Base-by-base conservation (phyloP, 2,329 filamentous ascomycete genomes). In the Colletotrichum simmondsii region DNA sequence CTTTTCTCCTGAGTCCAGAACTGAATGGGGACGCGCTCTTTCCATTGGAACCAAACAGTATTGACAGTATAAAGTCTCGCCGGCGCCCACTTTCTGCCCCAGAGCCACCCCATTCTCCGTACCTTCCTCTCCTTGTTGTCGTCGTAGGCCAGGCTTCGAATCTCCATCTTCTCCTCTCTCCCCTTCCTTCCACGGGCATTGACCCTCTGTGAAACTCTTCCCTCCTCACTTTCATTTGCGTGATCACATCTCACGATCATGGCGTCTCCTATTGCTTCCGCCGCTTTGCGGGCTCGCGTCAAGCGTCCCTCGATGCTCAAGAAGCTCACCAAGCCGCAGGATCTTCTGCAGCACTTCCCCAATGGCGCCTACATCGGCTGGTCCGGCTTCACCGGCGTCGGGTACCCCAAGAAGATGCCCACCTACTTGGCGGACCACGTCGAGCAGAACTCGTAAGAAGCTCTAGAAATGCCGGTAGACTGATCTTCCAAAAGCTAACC, bases 351-450 rank as follows among this genome's bases (percentile, higher is more conserved):
- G 75, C 88, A 94, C 77, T 97, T 97, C 79, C 95, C 95, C 75
- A 90, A 97, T 86, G 92, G 92, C 80, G 85, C 93, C n/a, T 97
- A 97, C 83, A 90, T 97, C 78, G 95, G 95, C 79, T 97, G 95
- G 95, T 95, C 92, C 75, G 95, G 95, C 46, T 97, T 97, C 84
- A 97, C 95, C 14, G 95, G 94, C 78, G 94, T 97, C 66, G 94
- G 94, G 72, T 97, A 97, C 85, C 94, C 94, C 75, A 97, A 97
- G 83, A 97, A 94, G 84, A 91, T 97, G 65, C 95, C 95, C 19
- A 93, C 92, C 4, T 94, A 93, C 76, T 87, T 98, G 73, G 95
- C 95, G 76, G 94, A 97, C 81, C 92, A 97, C 81, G 95, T 97
- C 76, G 95, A 97, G 85, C 90, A 94, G 85, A 97, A 97, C 83